phyloP scores from a whole-genome alignment of 106 monocot genomes.

The Dioscorea alata region DNA sequence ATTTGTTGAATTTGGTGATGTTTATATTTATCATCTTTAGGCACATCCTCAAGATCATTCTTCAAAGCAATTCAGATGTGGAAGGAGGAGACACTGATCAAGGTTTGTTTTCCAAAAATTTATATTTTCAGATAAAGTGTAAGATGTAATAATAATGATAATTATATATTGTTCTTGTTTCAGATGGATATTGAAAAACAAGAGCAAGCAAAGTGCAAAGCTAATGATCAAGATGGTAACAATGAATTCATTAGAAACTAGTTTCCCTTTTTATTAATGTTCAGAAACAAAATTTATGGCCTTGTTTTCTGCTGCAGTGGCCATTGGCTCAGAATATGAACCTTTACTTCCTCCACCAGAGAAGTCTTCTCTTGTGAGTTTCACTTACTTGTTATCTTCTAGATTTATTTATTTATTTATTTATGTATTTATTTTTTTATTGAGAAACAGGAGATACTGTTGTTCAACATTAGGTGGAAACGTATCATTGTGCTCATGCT shows the following conservation, averaged over 20 bases:
- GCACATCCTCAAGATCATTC: conserved; percentile 89
- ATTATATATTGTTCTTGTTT: conserved; percentile 2
- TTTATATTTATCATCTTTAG: conserved; percentile 12
- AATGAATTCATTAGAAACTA: not conserved
- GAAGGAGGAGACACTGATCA: conserved; percentile 75
- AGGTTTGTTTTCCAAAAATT: conserved; percentile 22
- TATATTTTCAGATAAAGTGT: not conserved
- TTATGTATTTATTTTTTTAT: not conserved
- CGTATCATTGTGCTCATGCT: conserved; percentile 54
- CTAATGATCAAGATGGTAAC: conserved; percentile 19
- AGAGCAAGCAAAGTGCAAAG: conserved; percentile 17
- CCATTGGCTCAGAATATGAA: conserved; percentile 28
- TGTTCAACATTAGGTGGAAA: conserved; percentile 75
- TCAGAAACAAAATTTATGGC: too few species aligned
- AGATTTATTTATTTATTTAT: not conserved
- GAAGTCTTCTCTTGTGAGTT: conserved; percentile 48
- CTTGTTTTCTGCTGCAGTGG: conserved; percentile 11
- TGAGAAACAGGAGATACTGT: conserved; percentile 49
- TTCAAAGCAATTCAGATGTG: conserved; percentile 82
- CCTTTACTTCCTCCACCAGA: conserved; percentile 49
- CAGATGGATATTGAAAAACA: conserved; percentile 49
- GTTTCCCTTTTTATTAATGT: too few species aligned
- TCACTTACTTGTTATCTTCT: not conserved
- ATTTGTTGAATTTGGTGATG: too few species aligned
- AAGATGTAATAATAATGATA: not conserved